Evolutionary conservation across 805 yeast genomes (phyloP).

Genomic region (Yarrowia yakushimensis): DNA sequence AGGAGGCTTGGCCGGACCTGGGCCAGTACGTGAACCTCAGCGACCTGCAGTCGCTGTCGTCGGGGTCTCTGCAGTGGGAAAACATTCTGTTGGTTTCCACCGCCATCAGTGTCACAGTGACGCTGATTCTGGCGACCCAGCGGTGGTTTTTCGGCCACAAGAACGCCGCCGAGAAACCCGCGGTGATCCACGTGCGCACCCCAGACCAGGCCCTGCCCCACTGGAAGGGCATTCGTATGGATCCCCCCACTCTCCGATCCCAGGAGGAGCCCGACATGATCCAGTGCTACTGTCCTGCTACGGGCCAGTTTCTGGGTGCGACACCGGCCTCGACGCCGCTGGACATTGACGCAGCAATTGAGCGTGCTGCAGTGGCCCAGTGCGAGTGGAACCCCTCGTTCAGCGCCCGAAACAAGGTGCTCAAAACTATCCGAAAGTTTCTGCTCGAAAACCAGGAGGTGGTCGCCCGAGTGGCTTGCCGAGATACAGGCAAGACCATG

Average conservation of each 20-base stretch:
- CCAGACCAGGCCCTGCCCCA: conserved; percentile 81
- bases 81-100: conserved; percentile 21
- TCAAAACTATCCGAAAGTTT: conserved; percentile 66
- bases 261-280: conserved; percentile 63
- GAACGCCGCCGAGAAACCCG: conserved; percentile 16
- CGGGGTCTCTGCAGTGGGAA: conserved; percentile 23
- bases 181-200: conserved; percentile 42
- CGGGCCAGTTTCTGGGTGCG: conserved; percentile 82
- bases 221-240: conserved; percentile 84
- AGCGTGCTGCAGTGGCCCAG: conserved; percentile 55
- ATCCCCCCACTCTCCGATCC: conserved; percentile 56
- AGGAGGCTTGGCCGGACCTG: conserved; percentile 20
- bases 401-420: conserved; percentile 62
- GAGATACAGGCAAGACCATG: conserved; percentile 96
- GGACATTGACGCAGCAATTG: conserved; percentile 67
- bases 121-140: conserved; percentile 19
- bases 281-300: conserved; percentile 92
- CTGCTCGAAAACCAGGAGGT: conserved; percentile 78
- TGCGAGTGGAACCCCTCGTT: conserved; percentile 51
- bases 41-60: conserved; percentile 19
- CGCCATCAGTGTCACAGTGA: conserved; percentile 21
- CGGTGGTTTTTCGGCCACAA: conserved; percentile 22
- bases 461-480: conserved; percentile 86
- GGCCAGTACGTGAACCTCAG: conserved; percentile 1
- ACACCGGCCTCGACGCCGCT: conserved; percentile 58